Evolutionary conservation across 305 asterid species (phyloP).

Genomic region (Ruellia speciosa): DNA sequence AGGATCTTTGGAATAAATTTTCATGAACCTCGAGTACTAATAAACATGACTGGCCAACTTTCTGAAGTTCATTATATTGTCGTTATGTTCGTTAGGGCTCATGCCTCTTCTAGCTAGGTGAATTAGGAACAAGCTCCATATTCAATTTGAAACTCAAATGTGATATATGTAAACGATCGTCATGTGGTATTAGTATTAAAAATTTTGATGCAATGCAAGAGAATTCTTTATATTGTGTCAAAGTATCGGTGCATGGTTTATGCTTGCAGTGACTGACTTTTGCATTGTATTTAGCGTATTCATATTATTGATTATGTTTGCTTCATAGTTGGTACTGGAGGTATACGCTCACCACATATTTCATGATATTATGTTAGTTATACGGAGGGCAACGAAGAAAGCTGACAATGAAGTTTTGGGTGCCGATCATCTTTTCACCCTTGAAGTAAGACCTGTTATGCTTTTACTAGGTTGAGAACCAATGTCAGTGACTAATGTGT

Average conservation of each 20-base stretch:
- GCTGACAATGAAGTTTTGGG: slow-evolving; percentile 32
- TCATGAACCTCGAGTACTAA: not conserved
- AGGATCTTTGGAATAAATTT: not conserved
- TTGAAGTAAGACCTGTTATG: slow-evolving; percentile 49
- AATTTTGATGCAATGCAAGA: not conserved
- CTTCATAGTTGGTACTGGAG: slow-evolving; percentile 1
- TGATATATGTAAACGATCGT: not conserved
- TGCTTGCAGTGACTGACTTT: not conserved
- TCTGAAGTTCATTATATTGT: not conserved
- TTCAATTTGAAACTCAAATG: too few species aligned
- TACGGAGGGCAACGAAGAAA: slow-evolving; percentile 52
- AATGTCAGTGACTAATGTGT: slow-evolving; percentile 11
- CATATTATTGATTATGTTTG: not conserved
- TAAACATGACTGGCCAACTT: not conserved
- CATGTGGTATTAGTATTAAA: not conserved
- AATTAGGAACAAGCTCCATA: too few species aligned
- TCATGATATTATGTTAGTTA: slow-evolving; percentile 37
- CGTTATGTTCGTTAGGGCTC: not conserved
- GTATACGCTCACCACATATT: slow-evolving; percentile 10
- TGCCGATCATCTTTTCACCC: slow-evolving; percentile 65
- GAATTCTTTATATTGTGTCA: not conserved
- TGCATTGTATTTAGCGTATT: not conserved
- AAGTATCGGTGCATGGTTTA: not conserved
- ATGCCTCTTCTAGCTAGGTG: not conserved
- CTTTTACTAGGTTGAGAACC: slow-evolving; percentile 9